Evolutionary conservation across 73 alveolate genomes (phyloP), one percentile per base, ranked within the genome.

Genomic region (Symbiodinium pilosum): DNA sequence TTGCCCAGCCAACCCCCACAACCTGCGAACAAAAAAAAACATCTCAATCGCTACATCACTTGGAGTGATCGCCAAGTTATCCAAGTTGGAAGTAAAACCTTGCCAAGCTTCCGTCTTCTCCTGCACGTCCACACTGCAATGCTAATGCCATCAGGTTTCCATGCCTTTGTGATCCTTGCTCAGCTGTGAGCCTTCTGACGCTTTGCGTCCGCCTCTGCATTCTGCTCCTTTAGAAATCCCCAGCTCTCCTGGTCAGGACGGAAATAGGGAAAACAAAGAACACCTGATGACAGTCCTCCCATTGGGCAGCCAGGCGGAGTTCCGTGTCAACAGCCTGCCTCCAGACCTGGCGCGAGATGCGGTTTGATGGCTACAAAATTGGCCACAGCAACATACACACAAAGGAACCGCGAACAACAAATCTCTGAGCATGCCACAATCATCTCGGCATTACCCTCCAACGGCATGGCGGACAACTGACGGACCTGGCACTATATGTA

Each of bases 391-490:
- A n/a, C n/a, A n/a, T n/a, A n/a, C n/a, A n/a, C n/a, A n/a, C n/a
- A n/a, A n/a, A n/a, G n/a, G n/a, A n/a, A n/a, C n/a, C n/a, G n/a
- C n/a, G n/a, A n/a, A n/a, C n/a, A n/a, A n/a, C n/a, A n/a, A n/a
- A n/a, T n/a, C 59, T 6, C 77, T 64, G 8, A 64, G 77, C 59
- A 64, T 28, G 43, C 68, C 32, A 56, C 95, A 34, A 88, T 88
- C 95, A 88, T 88, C 47, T 59, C 95, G 16, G 95, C 95, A 64
- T 88, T 88, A 18, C 95, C 95, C 20, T 88, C 95, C 95, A 88
- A 42, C 68, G 87, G 87, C 95, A 68, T 56, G 87, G 36, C 87
- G 0, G 34, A n/a, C 1, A 18, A 64, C 30, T 14, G 38, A 47
- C n/a, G n/a, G n/a, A n/a, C n/a, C n/a, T n/a, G n/a, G n/a, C n/a